Evolutionary conservation across 2,329 filamentous ascomycete genomes (phyloP).

Genomic region (Scolecobasidium constrictum): DNA sequence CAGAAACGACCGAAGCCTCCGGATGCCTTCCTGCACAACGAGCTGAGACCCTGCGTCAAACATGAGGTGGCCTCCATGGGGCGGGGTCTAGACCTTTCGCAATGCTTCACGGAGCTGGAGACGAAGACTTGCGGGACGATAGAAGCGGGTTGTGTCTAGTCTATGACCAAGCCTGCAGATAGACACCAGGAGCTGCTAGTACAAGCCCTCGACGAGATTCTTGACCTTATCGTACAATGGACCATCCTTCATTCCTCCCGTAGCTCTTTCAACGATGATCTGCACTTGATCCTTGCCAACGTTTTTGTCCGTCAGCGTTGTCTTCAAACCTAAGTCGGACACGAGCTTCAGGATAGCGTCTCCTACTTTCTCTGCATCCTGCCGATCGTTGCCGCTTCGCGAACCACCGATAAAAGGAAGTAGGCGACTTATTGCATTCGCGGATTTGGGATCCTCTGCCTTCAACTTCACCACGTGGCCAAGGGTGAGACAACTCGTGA

Average conservation of each 20-base stretch:
- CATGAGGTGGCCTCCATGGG: too few relatives aligned
- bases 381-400: constrained; percentile 26
- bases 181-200: too few relatives aligned
- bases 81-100: too few relatives aligned
- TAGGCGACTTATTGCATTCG: constrained; percentile 34
- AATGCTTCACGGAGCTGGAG: too few relatives aligned
- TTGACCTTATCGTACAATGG: constrained; percentile 30
- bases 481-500: constrained; percentile 44
- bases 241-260: constrained; percentile 29
- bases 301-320: constrained; percentile 34
- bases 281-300: constrained; percentile 31
- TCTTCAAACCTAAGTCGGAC: constrained; percentile 30
- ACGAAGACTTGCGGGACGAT: too few relatives aligned
- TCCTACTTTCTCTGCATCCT: constrained; percentile 34
- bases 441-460: constrained; percentile 31
- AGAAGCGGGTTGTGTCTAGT: too few relatives aligned
- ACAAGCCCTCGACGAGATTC: constrained; percentile 31
- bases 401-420: constrained; percentile 32
- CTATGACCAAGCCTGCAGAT: too few relatives aligned
- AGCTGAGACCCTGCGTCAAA: too few relatives aligned
- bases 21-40: too few relatives aligned
- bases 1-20: too few relatives aligned
- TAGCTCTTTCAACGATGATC: constrained; percentile 33
- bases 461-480: constrained; percentile 45
- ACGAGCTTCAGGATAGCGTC: constrained; percentile 34